These are phyloP conservation scores for Kregervanrija delftensis DNA, from an alignment of 805 yeast species.

Conservation along the genomic window DNA sequence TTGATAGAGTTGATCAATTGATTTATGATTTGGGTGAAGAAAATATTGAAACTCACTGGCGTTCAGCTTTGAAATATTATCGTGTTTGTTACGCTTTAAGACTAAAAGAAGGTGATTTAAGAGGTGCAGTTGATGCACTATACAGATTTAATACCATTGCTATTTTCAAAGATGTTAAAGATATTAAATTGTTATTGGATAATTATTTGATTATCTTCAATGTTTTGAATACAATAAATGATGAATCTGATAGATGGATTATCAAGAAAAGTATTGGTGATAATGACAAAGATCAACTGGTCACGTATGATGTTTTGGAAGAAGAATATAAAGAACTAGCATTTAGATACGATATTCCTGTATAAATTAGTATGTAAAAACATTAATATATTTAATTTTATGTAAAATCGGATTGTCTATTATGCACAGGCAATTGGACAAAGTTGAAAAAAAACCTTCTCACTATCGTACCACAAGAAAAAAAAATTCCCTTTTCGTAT, in stretches of 20 bases:
- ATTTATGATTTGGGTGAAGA: conserved; percentile 27
- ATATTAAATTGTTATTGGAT: conserved; percentile 22
- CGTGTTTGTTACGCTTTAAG: conserved; percentile 47
- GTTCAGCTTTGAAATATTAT: conserved; percentile 35
- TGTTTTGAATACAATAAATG: conserved; percentile 28
- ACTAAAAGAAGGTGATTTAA: conserved; percentile 38
- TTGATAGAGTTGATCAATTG: conserved; percentile 35
- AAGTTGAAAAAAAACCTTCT: neutral
- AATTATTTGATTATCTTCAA: conserved; percentile 35
- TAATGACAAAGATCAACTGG: conserved; percentile 7
- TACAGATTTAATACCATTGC: conserved; percentile 32
- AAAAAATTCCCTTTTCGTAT: too few species aligned
- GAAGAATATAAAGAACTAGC: conserved; percentile 12
- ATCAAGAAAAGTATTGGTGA: conserved; percentile 15
- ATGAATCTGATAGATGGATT: conserved; percentile 35
- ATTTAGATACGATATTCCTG: neutral
- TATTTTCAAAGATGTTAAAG: neutral
- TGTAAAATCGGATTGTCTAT: too few species aligned
- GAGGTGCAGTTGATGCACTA: conserved; percentile 41
- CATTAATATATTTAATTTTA: too few species aligned
- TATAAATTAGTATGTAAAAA: neutral
- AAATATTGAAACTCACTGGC: conserved; percentile 2
- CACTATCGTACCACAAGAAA: neutral
- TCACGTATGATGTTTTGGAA: conserved; percentile 16
- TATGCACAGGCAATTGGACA: too few species aligned